Conservation (phyloP, 495 filamentous ascomycete genomes). For the Penicillium pulvis region DNA sequence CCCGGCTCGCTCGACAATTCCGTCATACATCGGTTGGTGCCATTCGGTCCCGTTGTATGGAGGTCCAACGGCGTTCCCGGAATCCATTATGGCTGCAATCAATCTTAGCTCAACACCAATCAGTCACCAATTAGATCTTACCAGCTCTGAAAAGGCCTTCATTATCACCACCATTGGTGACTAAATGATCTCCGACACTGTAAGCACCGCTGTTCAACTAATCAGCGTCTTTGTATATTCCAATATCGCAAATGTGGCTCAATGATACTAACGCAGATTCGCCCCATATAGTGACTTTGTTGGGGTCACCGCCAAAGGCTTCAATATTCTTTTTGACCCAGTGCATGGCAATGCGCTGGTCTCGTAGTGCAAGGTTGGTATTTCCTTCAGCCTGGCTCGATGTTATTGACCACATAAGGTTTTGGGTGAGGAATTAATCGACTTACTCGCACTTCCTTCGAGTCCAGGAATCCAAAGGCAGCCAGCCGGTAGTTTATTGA, state of each 20-base stretch:
- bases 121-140: conserved; percentile 13
- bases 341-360: conserved; percentile 50
- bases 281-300: conserved; percentile 70
- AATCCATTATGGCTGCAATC: conserved; percentile 65
- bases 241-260: neutral
- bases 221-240: conserved; percentile 1
- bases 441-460: conserved; percentile 40
- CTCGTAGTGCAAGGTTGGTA: conserved; percentile 53
- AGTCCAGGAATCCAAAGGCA: conserved; percentile 69
- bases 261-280: conserved; percentile 56
- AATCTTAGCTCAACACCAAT: neutral
- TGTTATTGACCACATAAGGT: neutral
- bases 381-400: conserved; percentile 41
- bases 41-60: conserved; percentile 45
- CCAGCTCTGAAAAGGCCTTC: conserved; percentile 42
- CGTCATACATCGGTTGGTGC: conserved; percentile 45
- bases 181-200: conserved; percentile 40
- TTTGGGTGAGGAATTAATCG: neutral
- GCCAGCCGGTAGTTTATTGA: conserved; percentile 78
- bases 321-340: conserved; percentile 56
- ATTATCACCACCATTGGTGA: conserved; percentile 37
- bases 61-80: conserved; percentile 50
- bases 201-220: conserved; percentile 32
- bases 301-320: conserved; percentile 55
- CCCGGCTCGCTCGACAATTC: conserved; percentile 34